Evolutionary conservation across 352 stramenopile species (phyloP).

Genomic region (Paralagenidium karlingii): DNA sequence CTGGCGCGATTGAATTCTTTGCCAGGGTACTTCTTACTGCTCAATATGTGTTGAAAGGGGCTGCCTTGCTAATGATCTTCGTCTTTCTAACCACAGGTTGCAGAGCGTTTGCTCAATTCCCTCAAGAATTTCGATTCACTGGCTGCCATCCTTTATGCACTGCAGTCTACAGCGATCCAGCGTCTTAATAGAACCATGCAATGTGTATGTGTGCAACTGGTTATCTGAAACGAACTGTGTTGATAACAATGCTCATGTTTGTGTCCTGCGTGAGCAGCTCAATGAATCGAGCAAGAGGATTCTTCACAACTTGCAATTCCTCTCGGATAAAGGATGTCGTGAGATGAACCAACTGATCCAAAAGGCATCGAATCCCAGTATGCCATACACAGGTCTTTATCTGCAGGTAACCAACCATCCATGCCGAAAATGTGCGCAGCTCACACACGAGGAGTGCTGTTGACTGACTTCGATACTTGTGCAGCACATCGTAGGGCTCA

Average conservation of each 20-base stretch:
- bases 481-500: constrained; percentile 66
- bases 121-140: constrained; percentile 80
- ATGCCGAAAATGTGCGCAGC: neutral
- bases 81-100: constrained; percentile 25
- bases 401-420: constrained; percentile 32
- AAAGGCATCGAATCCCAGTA: constrained; percentile 49
- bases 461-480: neutral
- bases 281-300: constrained; percentile 44
- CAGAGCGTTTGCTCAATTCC: constrained; percentile 51
- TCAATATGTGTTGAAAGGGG: no score
- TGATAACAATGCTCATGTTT: neutral
- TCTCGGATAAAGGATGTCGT: constrained; percentile 71
- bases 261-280: constrained; percentile 19
- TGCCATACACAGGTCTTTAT: constrained; percentile 81
- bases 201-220: constrained; percentile 24
- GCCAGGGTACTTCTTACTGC: constrained; percentile 31
- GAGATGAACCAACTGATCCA: constrained; percentile 83
- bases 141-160: constrained; percentile 68
- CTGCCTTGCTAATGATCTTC: neutral
- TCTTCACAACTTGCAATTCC: constrained; percentile 63
- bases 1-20: constrained; percentile 69
- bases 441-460: neutral
- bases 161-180: constrained; percentile 81
- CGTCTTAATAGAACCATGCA: constrained; percentile 61
- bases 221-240: no score